phyloP scores from a whole-genome alignment of 352 stramenopile genomes.

The Thalassiosira mediterranea region DNA sequence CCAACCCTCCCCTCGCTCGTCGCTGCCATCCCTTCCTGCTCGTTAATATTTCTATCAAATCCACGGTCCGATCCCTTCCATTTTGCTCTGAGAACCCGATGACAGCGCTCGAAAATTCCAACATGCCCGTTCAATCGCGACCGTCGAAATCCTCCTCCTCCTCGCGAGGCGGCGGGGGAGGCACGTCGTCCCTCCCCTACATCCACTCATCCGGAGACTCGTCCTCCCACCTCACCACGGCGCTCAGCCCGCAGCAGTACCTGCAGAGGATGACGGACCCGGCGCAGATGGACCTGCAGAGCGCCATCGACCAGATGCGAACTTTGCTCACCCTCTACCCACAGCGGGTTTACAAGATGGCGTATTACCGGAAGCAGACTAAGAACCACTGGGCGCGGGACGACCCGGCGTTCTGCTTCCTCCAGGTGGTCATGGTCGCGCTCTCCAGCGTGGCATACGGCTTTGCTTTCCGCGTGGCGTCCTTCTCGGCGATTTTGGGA shows the following conservation, averaged over 20 bases:
- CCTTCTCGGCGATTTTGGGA: conserved; percentile 66
- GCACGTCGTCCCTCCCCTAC: conserved; percentile 35
- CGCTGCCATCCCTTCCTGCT: too few species aligned
- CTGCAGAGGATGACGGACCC: conserved; percentile 66
- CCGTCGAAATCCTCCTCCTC: conserved; percentile 30
- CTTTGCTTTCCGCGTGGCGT: conserved; percentile 79
- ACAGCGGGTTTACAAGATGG: conserved; percentile 86
- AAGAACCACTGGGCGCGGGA: conserved; percentile 99
- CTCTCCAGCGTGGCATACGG: conserved; percentile 84
- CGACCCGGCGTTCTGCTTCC: conserved; percentile 92
- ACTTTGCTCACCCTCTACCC: conserved; percentile 65
- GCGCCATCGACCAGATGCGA: conserved; percentile 83
- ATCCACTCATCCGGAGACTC: conserved; percentile 10
- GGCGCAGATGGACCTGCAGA: conserved; percentile 82
- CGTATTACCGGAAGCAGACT: conserved; percentile 92
- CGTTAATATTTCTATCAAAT: too few species aligned
- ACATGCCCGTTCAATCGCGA: conserved; percentile 45
- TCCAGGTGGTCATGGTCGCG: conserved; percentile 91
- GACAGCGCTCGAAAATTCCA: conserved; percentile 18
- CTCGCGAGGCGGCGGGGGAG: conserved; percentile 7
- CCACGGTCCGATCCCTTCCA: too few species aligned
- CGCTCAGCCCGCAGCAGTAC: conserved; percentile 62
- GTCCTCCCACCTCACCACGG: conserved; percentile 3
- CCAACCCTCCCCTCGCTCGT: too few species aligned
- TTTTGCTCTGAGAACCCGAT: too few species aligned